Conservation (phyloP, 805 yeast species). For the Wickerhamiella qilinensis region DNA sequence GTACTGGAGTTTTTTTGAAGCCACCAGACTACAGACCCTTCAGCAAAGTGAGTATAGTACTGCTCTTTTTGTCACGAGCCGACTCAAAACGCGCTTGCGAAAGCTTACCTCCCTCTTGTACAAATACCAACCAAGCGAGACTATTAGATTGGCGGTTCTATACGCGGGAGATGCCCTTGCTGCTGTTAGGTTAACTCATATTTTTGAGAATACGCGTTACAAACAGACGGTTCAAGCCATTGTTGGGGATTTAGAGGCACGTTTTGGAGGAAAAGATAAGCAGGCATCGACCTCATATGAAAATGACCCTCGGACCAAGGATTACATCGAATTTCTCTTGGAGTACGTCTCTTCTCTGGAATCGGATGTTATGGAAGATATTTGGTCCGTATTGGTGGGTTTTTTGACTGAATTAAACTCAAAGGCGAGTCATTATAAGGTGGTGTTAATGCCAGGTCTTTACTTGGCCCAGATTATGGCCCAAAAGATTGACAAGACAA, state of each 20-base stretch:
- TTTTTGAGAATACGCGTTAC: slow-evolving; percentile 14
- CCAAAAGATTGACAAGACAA: slow-evolving; percentile 38
- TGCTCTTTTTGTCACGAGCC: slow-evolving; percentile 12
- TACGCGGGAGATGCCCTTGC: slow-evolving; percentile 2
- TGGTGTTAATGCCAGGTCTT: slow-evolving; percentile 36
- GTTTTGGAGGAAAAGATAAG: neutral
- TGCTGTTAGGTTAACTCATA: slow-evolving; percentile 13
- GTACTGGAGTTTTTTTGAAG: slow-evolving; percentile 13
- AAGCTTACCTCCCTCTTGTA: slow-evolving; percentile 14
- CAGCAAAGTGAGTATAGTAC: slow-evolving; percentile 7
- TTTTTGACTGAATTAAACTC: slow-evolving; percentile 46
- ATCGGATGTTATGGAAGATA: slow-evolving; percentile 62
- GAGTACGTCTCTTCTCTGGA: slow-evolving; percentile 52
- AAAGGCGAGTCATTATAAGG: slow-evolving; percentile 32
- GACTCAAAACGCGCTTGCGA: slow-evolving; percentile 17
- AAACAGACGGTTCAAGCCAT: slow-evolving; percentile 11
- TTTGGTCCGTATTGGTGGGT: slow-evolving; percentile 41
- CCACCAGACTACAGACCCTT: slow-evolving; percentile 1
- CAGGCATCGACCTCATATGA: neutral
- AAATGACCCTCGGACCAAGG: neutral
- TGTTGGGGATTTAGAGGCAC: slow-evolving; percentile 5
- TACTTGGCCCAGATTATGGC: slow-evolving; percentile 29
- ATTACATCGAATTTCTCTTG: slow-evolving; percentile 22
- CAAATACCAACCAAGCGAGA: slow-evolving; percentile 9
- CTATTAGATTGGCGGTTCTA: slow-evolving; percentile 6